These are phyloP conservation scores for Solanum chaucha DNA, from an alignment of 257 asterid genomes.

Conservation along the genomic window DNA sequence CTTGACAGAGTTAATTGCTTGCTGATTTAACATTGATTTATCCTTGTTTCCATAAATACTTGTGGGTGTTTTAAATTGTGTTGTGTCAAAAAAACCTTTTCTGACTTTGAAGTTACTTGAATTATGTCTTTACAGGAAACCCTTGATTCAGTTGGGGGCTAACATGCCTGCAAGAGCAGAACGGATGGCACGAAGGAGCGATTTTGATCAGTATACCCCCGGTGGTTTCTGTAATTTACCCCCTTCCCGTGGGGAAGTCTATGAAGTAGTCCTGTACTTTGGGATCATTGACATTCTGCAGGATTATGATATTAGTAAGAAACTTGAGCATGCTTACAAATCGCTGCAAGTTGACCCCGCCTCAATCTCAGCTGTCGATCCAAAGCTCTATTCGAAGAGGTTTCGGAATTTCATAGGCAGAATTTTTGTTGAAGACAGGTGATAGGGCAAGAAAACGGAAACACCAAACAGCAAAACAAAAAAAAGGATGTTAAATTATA, in stretches of 20 bases:
- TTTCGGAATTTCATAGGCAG: constrained; percentile 79
- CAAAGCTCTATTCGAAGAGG: constrained; percentile 78
- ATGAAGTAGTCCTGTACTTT: constrained; percentile 77
- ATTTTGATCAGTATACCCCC: constrained; percentile 51
- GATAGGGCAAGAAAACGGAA: background rate
- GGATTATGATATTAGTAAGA: constrained; percentile 91
- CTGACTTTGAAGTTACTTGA: background rate
- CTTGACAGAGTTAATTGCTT: background rate
- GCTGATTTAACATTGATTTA: background rate
- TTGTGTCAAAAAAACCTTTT: background rate
- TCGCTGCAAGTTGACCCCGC: constrained; percentile 78
- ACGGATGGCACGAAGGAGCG: constrained; percentile 67
- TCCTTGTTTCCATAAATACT: background rate
- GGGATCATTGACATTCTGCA: constrained; percentile 91
- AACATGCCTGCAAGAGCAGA: constrained; percentile 98
- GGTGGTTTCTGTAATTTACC: constrained; percentile 38
- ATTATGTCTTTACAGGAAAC: constrained; percentile 39
- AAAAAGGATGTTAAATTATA: background rate
- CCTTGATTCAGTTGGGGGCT: constrained; percentile 72
- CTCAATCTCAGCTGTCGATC: constrained; percentile 94
- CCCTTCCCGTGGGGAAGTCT: constrained; percentile 44
- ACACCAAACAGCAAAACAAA: background rate
- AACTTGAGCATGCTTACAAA: constrained; percentile 90
- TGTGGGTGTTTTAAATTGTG: background rate
- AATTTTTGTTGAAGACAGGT: constrained; percentile 66